Evolutionary conservation across 2,329 filamentous ascomycete species (phyloP).

Genomic region (Rutstroemia sp.): DNA sequence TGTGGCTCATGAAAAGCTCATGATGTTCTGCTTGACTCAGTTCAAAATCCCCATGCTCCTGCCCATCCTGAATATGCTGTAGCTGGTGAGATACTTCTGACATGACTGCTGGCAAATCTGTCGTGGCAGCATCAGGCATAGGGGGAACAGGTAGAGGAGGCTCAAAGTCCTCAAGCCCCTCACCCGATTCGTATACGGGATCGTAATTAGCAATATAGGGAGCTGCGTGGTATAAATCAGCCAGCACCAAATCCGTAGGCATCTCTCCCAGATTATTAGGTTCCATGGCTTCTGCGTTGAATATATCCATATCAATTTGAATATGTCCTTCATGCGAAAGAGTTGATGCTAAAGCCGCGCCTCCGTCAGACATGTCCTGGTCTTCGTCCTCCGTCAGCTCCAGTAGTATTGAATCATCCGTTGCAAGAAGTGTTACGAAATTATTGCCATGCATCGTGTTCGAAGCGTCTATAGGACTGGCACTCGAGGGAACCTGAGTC

Average conservation of each 20-base stretch:
- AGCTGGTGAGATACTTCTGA: conserved; percentile 26
- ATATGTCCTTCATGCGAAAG: conserved; percentile 16
- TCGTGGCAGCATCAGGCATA: background rate
- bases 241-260: too few species aligned
- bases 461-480: conserved; percentile 14
- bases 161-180: background rate
- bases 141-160: background rate
- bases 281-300: conserved; percentile 24
- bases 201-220: too few species aligned
- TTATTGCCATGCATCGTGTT: conserved; percentile 13
- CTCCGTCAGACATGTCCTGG: conserved; percentile 27
- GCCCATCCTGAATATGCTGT: conserved; percentile 27
- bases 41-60: conserved; percentile 21
- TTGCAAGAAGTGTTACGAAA: conserved; percentile 12
- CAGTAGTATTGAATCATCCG: conserved; percentile 7
- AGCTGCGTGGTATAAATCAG: too few species aligned
- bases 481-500: background rate
- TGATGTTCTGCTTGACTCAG: conserved; percentile 15
- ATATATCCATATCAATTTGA: conserved; percentile 20
- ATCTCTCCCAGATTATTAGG: conserved; percentile 4
- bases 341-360: conserved; percentile 18
- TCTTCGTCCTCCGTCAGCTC: conserved; percentile 20
- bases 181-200: background rate
- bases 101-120: conserved; percentile 23
- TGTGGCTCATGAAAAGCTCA: conserved; percentile 15